phyloP scores from a whole-genome alignment of 169 alveolate species.

The Plasmodium billcollinsi region DNA sequence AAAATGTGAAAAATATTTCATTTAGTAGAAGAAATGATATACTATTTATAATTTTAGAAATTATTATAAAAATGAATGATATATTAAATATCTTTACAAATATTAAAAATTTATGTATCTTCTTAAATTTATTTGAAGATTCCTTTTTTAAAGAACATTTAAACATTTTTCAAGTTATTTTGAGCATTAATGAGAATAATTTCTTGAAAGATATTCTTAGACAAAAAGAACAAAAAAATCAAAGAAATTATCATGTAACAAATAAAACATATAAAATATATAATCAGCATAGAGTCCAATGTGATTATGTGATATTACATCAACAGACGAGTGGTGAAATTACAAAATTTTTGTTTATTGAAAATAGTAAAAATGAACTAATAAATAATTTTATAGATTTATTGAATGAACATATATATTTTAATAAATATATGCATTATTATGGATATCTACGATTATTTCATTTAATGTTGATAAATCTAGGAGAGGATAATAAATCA shows the following conservation, averaged over 20 bases:
- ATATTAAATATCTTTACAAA: slow-evolving; percentile 5
- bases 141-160: slow-evolving; percentile 9
- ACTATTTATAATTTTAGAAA: slow-evolving; percentile 15
- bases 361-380: neutral
- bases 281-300: no score
- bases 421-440: slow-evolving; percentile 12
- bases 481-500: neutral
- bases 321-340: neutral
- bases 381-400: slow-evolving; percentile 15
- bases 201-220: neutral
- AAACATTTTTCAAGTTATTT: neutral
- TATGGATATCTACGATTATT: slow-evolving; percentile 44
- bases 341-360: neutral
- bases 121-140: slow-evolving; percentile 46
- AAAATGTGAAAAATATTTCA: slow-evolving; percentile 57
- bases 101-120: slow-evolving; percentile 5
- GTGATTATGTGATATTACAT: no score
- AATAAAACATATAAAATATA: no score
- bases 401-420: slow-evolving; percentile 2
- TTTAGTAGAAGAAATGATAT: slow-evolving; percentile 33
- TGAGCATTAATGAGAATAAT: neutral
- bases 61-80: slow-evolving; percentile 6
- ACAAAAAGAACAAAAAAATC: neutral
- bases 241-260: neutral
- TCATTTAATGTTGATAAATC: neutral